A percentile compares a stretch with the other conserved stretches of the same genome.
Conservation (phyloP, 805 yeast genomes). For the Wickerhamiella slavikovae region DNA sequence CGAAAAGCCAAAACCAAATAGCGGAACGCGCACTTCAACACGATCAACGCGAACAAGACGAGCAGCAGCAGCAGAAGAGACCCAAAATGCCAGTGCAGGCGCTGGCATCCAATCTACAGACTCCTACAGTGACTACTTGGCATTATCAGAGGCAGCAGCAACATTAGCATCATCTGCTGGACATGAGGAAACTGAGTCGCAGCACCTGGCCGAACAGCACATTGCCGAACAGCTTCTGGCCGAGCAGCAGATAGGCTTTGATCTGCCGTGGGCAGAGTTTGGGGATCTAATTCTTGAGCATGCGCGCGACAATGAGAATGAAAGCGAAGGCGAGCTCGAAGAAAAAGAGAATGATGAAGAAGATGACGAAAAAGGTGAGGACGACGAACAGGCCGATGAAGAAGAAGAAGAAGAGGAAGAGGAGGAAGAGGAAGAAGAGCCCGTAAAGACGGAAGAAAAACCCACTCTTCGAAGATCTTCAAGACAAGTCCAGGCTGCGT, state of each 20-base stretch:
- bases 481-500: not conserved
- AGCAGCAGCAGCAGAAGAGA: slow-evolving; percentile 5
- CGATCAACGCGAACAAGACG: slow-evolving; percentile 3
- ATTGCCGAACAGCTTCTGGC: not conserved
- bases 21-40: not conserved
- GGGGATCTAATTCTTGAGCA: slow-evolving; percentile 23
- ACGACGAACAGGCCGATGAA: slow-evolving; percentile 3
- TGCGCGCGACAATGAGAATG: slow-evolving; percentile 11
- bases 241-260: slow-evolving; percentile 16
- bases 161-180: no score
- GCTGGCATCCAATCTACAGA: no score
- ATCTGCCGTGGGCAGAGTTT: slow-evolving; percentile 25
- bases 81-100: not conserved
- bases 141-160: not conserved
- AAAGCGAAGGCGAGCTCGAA: slow-evolving; percentile 13
- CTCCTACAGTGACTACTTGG: no score
- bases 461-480: not conserved
- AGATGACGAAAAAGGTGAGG: slow-evolving; percentile 2
- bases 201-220: not conserved
- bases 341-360: slow-evolving; percentile 9
- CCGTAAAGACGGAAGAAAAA: not conserved
- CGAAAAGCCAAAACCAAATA: not conserved
- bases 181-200: not conserved
- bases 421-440: not conserved
- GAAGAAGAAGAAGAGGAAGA: not conserved